Evolutionary conservation across 2,329 filamentous ascomycete species (phyloP), one percentile per base, ranked within the genome.

Genomic region (Fusarium liriodendri): DNA sequence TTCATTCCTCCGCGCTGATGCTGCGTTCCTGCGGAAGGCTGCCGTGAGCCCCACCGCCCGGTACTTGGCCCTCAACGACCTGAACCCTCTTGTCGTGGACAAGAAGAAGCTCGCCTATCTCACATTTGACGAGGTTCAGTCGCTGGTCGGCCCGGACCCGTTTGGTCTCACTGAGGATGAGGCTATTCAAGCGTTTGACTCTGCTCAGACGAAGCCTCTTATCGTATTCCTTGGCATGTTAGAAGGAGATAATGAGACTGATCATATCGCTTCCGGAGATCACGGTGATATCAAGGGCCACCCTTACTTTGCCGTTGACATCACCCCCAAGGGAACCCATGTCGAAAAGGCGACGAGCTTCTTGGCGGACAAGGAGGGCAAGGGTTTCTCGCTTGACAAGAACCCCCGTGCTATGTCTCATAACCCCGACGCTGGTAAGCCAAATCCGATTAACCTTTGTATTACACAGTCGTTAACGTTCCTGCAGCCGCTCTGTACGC

Each of bases 231-330:
- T 98, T 32, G 96, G 96, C 0, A 83, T 98, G 57, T 91, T 97
- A 75, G 95, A 97, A 20, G 77, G 79, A 33, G 88, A 85, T 0
- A 89, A 93, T 79, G 70, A 86, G 68, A 70, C 69, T 11, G 70
- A 73, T 7, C 57, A 62, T 18, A 69, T 82, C 45, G 40, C 77
- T n/a, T 80, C 81, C 27, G 71, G 72, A 8, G 76, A 79, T 2
- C 93, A 92, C 79, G 91, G 90, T 69, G 90, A 90, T 57, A 97
- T 97, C 80, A 89, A 87, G 37, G 97, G 96, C 4, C 88, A 89
- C 58, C 95, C 97, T 2, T 97, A 92, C 84, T 99, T 98, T 80
- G 96, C 95, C 2, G 82, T 99, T 14, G 97, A 98, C 80, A 89
- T 98, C 22, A 97, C 95, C 4, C 93, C 95, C 0, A 90, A 88